Conservation (phyloP, 768 basidiomycete genomes). For the Boletus vermiculosoides region DNA sequence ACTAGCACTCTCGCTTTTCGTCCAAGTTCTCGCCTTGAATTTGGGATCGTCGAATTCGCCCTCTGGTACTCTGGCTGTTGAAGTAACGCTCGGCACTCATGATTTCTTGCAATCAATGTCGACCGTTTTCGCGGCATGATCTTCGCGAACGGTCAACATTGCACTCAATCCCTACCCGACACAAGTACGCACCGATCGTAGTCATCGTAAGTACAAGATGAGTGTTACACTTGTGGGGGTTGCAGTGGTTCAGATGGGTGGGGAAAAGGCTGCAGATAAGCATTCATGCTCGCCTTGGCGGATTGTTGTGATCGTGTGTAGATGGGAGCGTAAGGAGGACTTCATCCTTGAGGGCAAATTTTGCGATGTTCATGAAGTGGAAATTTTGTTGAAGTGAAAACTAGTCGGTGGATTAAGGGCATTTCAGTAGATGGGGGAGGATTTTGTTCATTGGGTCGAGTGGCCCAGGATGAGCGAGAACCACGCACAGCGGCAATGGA, state of each 20-base stretch:
- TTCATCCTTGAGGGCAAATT: too few relatives aligned
- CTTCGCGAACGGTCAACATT: background rate
- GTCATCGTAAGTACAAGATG: background rate
- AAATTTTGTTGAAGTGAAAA: too few relatives aligned
- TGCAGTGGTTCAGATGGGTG: too few relatives aligned
- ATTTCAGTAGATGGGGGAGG: too few relatives aligned
- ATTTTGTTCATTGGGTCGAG: too few relatives aligned
- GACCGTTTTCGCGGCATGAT: background rate
- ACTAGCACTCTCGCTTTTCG: background rate
- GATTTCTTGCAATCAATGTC: constrained; percentile 9
- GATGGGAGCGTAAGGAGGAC: too few relatives aligned
- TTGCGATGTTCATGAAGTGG: too few relatives aligned
- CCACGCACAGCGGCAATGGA: too few relatives aligned
- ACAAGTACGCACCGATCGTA: background rate
- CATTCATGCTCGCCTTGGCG: background rate
- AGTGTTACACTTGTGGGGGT: background rate
- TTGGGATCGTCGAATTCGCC: constrained; percentile 1
- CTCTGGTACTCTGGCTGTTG: background rate
- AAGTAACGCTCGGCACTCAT: constrained; percentile 1
- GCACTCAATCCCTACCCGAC: background rate
- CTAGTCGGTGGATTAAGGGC: too few relatives aligned
- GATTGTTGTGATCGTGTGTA: too few relatives aligned
- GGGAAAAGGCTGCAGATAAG: background rate
- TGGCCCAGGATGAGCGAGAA: too few relatives aligned
- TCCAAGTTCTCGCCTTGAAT: background rate